Base-by-base conservation (phyloP, 148 eudicot species). In the Rhododendron henanense region DNA sequence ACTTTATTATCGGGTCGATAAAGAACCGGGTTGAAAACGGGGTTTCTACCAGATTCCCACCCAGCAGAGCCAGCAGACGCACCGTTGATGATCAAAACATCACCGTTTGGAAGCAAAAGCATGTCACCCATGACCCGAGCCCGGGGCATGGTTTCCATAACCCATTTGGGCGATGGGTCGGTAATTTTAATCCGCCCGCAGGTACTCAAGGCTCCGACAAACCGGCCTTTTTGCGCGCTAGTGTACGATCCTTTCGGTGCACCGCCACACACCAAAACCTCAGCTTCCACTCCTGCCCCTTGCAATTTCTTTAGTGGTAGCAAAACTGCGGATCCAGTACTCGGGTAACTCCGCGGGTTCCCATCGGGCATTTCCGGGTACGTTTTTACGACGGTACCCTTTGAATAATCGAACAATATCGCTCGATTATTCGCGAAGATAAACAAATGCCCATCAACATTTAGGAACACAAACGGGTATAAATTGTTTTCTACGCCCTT, bases 371-470 rank as follows among this genome's bases (percentile, higher is more conserved):
- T 92, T 7, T 82, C 55, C 4, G 98, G 98, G 85, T 89, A 96
- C 0, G 86, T 88, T 78, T 83, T 89, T 3, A 94, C 88, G 2
- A 95, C 91, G 0, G 1, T 41, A 51, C 88, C 84, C 2, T 80
- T 89, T 5, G 71, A 69, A 79, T 92, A 96, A 84, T 96, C 90
- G 13, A 92, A 86, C 75, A 94, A 73, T 23, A 96, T 88, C 5
- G 98, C 92, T 10, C 93, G 87, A 85, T 93, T 89, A 78, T 94
- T 96, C 0, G 98, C 98, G 53, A 96, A 96, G 11, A 94, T 87
- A 37, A 95, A 94, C 35, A 95, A 65, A 80, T 93, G 87, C 0
- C 98, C 98, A 61, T 92, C 93, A 1, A 87, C 87, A 55, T 91
- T 86, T 11, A 94, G 87, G 51, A 90, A 90, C 23, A 96, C 94